Conservation (phyloP, 164 flowering plant genomes). For the Buxus sempervirens region DNA sequence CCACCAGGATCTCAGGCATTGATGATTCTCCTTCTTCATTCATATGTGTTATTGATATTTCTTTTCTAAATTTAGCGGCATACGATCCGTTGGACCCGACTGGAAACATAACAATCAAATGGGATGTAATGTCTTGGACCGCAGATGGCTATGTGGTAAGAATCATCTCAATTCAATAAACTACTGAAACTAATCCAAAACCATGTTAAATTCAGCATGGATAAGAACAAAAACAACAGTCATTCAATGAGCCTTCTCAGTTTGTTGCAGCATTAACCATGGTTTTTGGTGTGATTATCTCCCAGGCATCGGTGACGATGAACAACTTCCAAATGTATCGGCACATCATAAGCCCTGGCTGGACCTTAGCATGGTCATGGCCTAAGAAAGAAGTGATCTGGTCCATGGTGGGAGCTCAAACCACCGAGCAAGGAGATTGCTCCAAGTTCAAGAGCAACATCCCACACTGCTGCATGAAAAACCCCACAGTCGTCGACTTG, state of each 20-base stretch:
- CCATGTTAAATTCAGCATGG: not conserved
- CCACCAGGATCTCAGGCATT: not conserved
- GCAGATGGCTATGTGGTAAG: constrained; percentile 62
- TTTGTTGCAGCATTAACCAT: not conserved
- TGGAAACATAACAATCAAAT: constrained; percentile 55
- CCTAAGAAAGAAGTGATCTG: constrained; percentile 66
- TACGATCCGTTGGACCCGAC: constrained; percentile 56
- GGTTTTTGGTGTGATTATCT: not conserved
- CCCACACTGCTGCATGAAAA: constrained; percentile 62
- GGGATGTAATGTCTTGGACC: constrained; percentile 65
- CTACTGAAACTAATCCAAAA: not conserved
- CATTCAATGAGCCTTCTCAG: not conserved
- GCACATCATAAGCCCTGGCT: constrained; percentile 58
- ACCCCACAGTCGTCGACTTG: constrained; percentile 54
- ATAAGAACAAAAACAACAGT: not conserved
- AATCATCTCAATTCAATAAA: not conserved
- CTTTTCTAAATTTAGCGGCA: constrained; percentile 31
- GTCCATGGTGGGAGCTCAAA: constrained; percentile 62
- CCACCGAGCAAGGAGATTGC: constrained; percentile 70
- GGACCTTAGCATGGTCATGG: constrained; percentile 64
- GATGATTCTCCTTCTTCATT: not conserved
- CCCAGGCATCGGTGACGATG: constrained; percentile 59
- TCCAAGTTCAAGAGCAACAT: constrained; percentile 54
- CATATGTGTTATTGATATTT: not conserved
- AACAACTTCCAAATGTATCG: constrained; percentile 64